Conservation (phyloP, 2,329 filamentous ascomycete genomes). For the Penicillium sp. region DNA sequence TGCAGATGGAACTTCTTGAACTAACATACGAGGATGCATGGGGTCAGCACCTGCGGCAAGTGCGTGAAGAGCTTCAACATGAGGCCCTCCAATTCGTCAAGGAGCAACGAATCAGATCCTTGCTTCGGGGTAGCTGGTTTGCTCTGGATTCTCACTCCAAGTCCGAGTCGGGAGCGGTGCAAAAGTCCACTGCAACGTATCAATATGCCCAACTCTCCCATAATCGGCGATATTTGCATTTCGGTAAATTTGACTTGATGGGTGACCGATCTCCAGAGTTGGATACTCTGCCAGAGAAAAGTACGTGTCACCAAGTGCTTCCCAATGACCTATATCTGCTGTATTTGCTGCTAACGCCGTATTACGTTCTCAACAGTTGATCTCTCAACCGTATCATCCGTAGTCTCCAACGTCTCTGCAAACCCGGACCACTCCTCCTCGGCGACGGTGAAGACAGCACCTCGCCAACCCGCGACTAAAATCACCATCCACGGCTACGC, state of each 20-base stretch:
- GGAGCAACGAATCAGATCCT: constrained; percentile 87
- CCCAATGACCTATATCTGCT: background rate
- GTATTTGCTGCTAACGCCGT: constrained; percentile 10
- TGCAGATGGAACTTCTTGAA: constrained; percentile 92
- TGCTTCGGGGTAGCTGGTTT: constrained; percentile 91
- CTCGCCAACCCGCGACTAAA: constrained; percentile 62
- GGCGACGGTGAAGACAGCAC: constrained; percentile 47
- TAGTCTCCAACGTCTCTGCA: constrained; percentile 86
- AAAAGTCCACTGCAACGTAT: constrained; percentile 58
- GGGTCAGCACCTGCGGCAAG: constrained; percentile 83
- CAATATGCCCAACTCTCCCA: constrained; percentile 86
- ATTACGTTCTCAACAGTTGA: constrained; percentile 59
- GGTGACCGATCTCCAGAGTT: constrained; percentile 65
- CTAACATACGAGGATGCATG: constrained; percentile 91
- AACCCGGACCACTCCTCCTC: constrained; percentile 52
- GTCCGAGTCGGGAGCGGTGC: constrained; percentile 46
- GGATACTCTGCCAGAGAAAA: constrained; percentile 72
- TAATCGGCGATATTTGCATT: constrained; percentile 86
- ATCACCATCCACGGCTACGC: constrained; percentile 84
- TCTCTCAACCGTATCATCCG: constrained; percentile 81
- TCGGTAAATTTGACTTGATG: constrained; percentile 74
- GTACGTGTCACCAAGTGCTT: constrained; percentile 40
- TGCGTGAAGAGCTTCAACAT: constrained; percentile 85
- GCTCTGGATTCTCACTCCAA: constrained; percentile 53
- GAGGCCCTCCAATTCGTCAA: constrained; percentile 96